A percentile compares a stretch with the other conserved stretches of the same genome.
Conservation (phyloP, 768 basidiomycete genomes). For the Trametes sanguinea region DNA sequence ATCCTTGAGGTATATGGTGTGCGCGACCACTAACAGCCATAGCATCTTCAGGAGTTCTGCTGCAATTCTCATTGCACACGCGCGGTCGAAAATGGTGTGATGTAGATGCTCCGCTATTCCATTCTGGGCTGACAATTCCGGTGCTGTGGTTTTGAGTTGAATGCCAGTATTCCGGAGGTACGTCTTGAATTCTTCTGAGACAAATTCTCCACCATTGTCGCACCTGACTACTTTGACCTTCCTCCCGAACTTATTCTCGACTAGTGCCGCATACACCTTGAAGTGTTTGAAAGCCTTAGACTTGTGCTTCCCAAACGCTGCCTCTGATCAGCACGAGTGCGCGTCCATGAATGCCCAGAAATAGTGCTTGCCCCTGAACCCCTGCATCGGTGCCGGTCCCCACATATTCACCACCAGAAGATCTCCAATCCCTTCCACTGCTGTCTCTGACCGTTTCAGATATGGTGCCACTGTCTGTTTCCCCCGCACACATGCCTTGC, state of each 20-base stretch:
- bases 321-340: conserved; percentile 13
- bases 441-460: conserved; percentile 3
- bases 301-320: conserved; percentile 3
- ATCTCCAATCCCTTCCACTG: not conserved
- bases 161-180: conserved; percentile 23
- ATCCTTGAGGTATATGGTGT: conserved; percentile 27
- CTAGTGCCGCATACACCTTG: not conserved
- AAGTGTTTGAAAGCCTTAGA: conserved; percentile 3
- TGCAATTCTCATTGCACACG: conserved; percentile 23
- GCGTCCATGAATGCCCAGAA: conserved; percentile 27
- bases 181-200: not conserved
- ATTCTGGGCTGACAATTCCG: conserved; percentile 27
- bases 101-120: conserved; percentile 30
- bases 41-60: conserved; percentile 21
- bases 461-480: conserved; percentile 23
- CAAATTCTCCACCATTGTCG: conserved; percentile 33
- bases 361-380: conserved; percentile 21
- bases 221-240: conserved; percentile 17
- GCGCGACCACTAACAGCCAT: conserved; percentile 27
- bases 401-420: conserved; percentile 20
- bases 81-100: conserved; percentile 23
- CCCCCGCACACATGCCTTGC: conserved; percentile 26
- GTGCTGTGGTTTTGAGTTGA: conserved; percentile 23
- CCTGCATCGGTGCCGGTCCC: conserved; percentile 20
- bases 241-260: not conserved